A percentile compares a stretch with the other conserved stretches of the same genome.
Evolutionary conservation across 352 stramenopile genomes (phyloP).

Genomic region (Globisporangium spinosum): DNA sequence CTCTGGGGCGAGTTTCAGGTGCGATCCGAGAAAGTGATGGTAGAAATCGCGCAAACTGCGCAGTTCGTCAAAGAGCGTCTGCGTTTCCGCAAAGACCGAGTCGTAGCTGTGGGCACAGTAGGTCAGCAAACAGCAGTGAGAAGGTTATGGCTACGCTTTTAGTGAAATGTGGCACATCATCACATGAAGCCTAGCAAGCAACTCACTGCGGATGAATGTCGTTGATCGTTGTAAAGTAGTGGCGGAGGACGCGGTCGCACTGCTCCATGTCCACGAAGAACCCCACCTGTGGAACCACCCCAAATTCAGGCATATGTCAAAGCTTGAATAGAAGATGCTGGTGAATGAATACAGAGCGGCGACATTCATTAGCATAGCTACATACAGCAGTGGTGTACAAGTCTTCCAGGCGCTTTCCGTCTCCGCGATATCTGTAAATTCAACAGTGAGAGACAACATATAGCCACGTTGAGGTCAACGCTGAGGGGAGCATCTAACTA

Average conservation of each 20-base stretch:
- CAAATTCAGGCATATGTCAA: no score
- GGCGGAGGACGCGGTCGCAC: constrained; percentile 70
- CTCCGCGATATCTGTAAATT: background rate
- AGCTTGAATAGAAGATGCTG: no score
- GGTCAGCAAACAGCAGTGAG: background rate
- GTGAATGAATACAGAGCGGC: no score
- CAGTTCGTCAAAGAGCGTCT: constrained; percentile 77
- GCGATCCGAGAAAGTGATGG: constrained; percentile 68
- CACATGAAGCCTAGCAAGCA: constrained; percentile 4
- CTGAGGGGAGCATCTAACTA: background rate
- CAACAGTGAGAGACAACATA: background rate
- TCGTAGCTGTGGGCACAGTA: constrained; percentile 42
- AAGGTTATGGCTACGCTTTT: background rate
- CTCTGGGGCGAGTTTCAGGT: constrained; percentile 52
- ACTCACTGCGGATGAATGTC: constrained; percentile 69
- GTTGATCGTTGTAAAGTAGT: constrained; percentile 84
- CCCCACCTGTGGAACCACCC: constrained; percentile 32
- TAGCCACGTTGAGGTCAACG: background rate
- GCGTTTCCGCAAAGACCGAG: constrained; percentile 53
- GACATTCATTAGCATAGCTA: background rate
- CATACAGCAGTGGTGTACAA: constrained; percentile 20
- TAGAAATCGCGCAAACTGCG: constrained; percentile 80
- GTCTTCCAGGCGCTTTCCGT: constrained; percentile 15
- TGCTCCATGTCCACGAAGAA: constrained; percentile 90
- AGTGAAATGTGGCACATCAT: background rate